These are phyloP conservation scores for Talaromyces proteolyticus DNA, from an alignment of 495 filamentous ascomycete genomes.

Conservation along the genomic window DNA sequence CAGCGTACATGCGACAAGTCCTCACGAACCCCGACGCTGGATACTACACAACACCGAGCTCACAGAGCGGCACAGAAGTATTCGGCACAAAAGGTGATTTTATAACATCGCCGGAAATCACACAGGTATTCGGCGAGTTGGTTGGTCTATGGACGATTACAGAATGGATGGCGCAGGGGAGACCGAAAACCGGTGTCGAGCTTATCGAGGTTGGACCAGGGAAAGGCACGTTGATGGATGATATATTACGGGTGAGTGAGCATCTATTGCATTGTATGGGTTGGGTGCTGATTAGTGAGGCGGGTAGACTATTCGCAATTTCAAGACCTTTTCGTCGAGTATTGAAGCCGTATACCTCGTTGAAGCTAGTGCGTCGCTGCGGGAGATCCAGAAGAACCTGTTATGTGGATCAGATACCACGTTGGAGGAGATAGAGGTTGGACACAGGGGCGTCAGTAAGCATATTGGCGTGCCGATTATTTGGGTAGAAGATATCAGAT, in stretches of 20 bases:
- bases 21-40: conserved; percentile 86
- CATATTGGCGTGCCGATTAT: conserved; percentile 63
- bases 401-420: conserved; percentile 72
- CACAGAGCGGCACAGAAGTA: conserved; percentile 58
- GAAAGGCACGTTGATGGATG: conserved; percentile 93
- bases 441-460: conserved; percentile 71
- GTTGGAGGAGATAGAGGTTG: conserved; percentile 67
- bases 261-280: neutral
- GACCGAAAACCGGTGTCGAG: conserved; percentile 63
- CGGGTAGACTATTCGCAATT: conserved; percentile 71
- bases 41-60: conserved; percentile 77
- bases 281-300: neutral
- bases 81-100: conserved; percentile 93
- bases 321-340: conserved; percentile 67
- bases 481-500: conserved; percentile 88
- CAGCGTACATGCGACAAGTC: conserved; percentile 97
- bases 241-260: conserved; percentile 74
- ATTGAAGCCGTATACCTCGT: conserved; percentile 87
- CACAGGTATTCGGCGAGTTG: conserved; percentile 92
- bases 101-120: conserved; percentile 94
- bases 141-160: conserved; percentile 90
- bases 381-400: conserved; percentile 68
- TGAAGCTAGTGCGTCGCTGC: conserved; percentile 74
- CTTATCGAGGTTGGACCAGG: conserved; percentile 92
- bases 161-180: conserved; percentile 92